Conservation (phyloP, 495 filamentous ascomycete species). For the Neurospora sp. region DNA sequence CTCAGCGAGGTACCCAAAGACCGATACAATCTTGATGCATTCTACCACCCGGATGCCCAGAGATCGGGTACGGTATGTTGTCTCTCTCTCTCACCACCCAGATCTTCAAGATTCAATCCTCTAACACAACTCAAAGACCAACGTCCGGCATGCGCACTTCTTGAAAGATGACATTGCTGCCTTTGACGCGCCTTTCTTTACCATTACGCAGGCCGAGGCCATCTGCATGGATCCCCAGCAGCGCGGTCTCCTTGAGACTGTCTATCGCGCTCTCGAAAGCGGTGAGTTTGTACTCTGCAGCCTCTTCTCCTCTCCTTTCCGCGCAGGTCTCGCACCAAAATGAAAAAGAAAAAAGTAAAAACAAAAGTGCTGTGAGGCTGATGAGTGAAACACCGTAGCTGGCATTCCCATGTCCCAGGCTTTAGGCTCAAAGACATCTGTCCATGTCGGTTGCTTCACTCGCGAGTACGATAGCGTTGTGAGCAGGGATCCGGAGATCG, state of each 20-base stretch:
- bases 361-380: neutral
- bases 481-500: neutral
- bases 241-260: conserved; percentile 60
- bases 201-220: conserved; percentile 47
- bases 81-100: neutral
- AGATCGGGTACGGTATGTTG: neutral
- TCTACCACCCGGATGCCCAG: conserved; percentile 19
- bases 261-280: conserved; percentile 75
- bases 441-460: conserved; percentile 11
- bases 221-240: conserved; percentile 61
- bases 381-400: neutral
- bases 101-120: neutral
- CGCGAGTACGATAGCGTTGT: conserved; percentile 19
- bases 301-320: too few relatives aligned
- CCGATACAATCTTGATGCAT: conserved; percentile 24
- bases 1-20: conserved; percentile 27
- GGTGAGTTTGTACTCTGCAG: conserved; percentile 20
- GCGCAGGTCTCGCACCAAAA: too few relatives aligned
- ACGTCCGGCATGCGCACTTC: conserved; percentile 21
- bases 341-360: too few relatives aligned
- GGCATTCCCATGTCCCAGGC: too few relatives aligned
- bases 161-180: conserved; percentile 32
- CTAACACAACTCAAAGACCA: neutral
- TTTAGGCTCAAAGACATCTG: too few relatives aligned
- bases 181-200: conserved; percentile 48